Evolutionary conservation across 192 early-diverging fungal genomes (phyloP).

Genomic region (Linnemannia elongata): DNA sequence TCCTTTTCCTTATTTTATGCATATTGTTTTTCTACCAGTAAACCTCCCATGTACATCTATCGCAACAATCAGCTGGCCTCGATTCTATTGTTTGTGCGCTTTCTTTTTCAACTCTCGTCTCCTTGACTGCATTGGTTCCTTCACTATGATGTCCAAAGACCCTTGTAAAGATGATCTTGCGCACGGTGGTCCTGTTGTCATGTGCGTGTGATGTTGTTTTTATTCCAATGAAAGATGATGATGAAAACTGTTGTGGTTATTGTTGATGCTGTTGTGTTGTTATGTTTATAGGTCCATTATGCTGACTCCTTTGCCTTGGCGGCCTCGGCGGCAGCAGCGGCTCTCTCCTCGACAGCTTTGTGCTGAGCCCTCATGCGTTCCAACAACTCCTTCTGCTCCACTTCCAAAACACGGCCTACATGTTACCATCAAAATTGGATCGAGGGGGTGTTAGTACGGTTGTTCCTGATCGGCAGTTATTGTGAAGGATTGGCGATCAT

Average conservation of each 20-base stretch:
- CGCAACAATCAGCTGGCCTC: background rate
- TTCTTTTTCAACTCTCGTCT: background rate
- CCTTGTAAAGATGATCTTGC: too few relatives aligned
- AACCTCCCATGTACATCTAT: background rate
- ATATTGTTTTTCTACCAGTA: background rate
- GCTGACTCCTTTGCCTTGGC: slow-evolving; percentile 17
- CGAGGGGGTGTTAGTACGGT: background rate
- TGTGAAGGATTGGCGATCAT: too few relatives aligned
- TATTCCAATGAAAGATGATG: background rate
- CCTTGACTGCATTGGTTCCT: too few relatives aligned
- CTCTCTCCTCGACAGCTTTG: slow-evolving; percentile 41
- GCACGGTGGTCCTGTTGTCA: too few relatives aligned
- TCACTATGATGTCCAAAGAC: too few relatives aligned
- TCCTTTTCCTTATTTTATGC: background rate
- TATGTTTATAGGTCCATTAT: slow-evolving; percentile 10
- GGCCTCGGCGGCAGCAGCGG: slow-evolving; percentile 15
- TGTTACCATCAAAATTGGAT: background rate
- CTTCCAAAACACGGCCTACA: slow-evolving; percentile 60
- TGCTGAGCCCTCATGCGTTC: slow-evolving; percentile 58
- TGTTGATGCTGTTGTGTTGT: slow-evolving; percentile 3
- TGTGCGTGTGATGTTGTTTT: background rate
- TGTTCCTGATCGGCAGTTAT: background rate
- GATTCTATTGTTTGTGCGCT: background rate
- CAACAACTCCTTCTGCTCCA: slow-evolving; percentile 63
- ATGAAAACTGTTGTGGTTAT: background rate